phyloP scores from a whole-genome alignment of 148 eudicot species.

The Rhododendron vialii region DNA sequence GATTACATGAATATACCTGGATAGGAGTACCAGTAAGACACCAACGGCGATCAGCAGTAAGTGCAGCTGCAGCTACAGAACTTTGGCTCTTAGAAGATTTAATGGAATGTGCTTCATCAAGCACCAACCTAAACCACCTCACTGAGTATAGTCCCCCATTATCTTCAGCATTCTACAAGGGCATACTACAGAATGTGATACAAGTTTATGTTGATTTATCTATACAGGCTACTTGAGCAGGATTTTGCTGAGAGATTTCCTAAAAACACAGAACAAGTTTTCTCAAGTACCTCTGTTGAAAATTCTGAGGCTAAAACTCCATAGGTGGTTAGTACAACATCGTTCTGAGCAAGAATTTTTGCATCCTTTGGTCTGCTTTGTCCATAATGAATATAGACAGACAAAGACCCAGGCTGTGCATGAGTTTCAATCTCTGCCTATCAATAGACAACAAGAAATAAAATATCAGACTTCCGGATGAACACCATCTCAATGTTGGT shows the following conservation, averaged over 20 bases:
- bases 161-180: conserved; percentile 64
- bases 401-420: conserved; percentile 72
- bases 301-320: conserved; percentile 92
- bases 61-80: conserved; percentile 81
- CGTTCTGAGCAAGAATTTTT: conserved; percentile 57
- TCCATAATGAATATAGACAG: conserved; percentile 88
- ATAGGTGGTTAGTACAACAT: conserved; percentile 92
- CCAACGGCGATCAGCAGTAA: conserved; percentile 87
- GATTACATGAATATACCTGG: conserved; percentile 46
- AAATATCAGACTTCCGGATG: neutral
- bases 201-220: neutral
- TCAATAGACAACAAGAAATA: conserved; percentile 11
- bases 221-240: neutral
- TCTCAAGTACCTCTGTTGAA: conserved; percentile 62
- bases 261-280: neutral
- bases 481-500: neutral
- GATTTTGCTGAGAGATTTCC: neutral
- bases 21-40: conserved; percentile 99
- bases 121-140: conserved; percentile 91
- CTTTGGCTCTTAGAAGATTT: conserved; percentile 89
- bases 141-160: conserved; percentile 71
- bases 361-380: conserved; percentile 79
- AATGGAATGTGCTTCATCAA: conserved; percentile 96
- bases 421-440: conserved; percentile 94
- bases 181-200: conserved; percentile 6